These are phyloP conservation scores for Caryopteris hybrid DNA, from an alignment of 305 asterid species.

Conservation along the genomic window DNA sequence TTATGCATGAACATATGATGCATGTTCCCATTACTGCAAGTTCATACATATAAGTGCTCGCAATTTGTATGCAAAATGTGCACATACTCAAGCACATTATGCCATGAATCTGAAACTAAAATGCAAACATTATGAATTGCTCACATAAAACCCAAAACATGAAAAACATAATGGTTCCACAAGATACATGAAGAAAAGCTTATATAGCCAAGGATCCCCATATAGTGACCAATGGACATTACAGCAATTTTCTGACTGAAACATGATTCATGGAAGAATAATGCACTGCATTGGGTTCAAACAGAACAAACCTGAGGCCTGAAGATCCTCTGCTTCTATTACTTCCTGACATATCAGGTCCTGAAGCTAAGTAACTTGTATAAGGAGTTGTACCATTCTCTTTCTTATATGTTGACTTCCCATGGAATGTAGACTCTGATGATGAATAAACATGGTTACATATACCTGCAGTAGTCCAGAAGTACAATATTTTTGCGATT, in stretches of 20 bases:
- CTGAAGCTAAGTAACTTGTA: constrained; percentile 40
- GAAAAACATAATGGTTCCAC: neutral
- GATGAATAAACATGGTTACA: constrained; percentile 13
- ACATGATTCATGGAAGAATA: neutral
- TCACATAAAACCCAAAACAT: neutral
- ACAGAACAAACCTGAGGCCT: constrained; percentile 45
- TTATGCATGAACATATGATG: neutral
- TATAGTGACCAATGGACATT: neutral
- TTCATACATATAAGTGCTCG: neutral
- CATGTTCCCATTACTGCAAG: neutral
- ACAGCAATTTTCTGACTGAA: neutral
- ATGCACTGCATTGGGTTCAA: neutral
- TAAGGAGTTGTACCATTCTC: constrained; percentile 55
- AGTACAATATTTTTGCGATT: neutral
- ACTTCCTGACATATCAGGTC: constrained; percentile 41
- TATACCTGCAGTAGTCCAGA: neutral
- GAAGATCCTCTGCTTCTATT: constrained; percentile 46
- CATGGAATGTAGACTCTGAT: constrained; percentile 54
- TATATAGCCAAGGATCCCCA: neutral
- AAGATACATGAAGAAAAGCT: neutral
- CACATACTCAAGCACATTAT: neutral
- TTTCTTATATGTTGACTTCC: constrained; percentile 56
- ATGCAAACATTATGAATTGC: neutral
- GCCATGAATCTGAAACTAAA: neutral
- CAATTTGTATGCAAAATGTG: neutral